Evolutionary conservation across 2,329 filamentous ascomycete genomes (phyloP).

Genomic region (Sclerotinia nivalis): DNA sequence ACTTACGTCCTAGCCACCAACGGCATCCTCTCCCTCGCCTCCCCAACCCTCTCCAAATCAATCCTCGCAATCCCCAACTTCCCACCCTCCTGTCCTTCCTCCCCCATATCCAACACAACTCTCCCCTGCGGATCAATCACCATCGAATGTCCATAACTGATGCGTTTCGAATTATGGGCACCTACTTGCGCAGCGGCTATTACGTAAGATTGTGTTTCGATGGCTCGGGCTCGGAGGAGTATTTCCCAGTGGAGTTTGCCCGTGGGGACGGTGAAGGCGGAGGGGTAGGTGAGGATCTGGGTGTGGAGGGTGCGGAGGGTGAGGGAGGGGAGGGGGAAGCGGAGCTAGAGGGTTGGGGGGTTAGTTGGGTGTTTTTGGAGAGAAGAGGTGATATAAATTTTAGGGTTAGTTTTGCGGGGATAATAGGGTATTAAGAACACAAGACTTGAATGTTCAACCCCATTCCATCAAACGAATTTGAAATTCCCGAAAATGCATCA

Average conservation of each 20-base stretch:
- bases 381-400: too few species aligned
- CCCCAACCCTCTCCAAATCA: constrained; percentile 53
- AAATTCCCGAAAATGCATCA: background rate
- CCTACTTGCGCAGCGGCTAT: constrained; percentile 84
- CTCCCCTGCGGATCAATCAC: constrained; percentile 86
- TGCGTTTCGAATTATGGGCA: constrained; percentile 69
- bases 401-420: background rate
- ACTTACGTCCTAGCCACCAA: constrained; percentile 51
- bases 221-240: constrained; percentile 75
- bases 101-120: constrained; percentile 65
- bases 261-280: constrained; percentile 85
- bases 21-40: constrained; percentile 57
- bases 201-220: constrained; percentile 87
- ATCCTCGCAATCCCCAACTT: constrained; percentile 52
- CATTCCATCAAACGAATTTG: background rate
- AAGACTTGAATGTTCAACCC: too few species aligned
- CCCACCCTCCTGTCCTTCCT: constrained; percentile 47
- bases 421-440: too few species aligned
- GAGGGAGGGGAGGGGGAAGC: constrained; percentile 76
- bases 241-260: constrained; percentile 84
- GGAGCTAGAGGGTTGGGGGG: constrained; percentile 50
- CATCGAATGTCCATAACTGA: constrained; percentile 83
- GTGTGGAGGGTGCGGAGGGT: constrained; percentile 66
- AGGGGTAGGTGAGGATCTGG: constrained; percentile 71
- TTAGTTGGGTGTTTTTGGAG: background rate